These are phyloP conservation scores for Xylariaceae sp. DNA, from an alignment of 2,329 filamentous ascomycete genomes.

Conservation along the genomic window DNA sequence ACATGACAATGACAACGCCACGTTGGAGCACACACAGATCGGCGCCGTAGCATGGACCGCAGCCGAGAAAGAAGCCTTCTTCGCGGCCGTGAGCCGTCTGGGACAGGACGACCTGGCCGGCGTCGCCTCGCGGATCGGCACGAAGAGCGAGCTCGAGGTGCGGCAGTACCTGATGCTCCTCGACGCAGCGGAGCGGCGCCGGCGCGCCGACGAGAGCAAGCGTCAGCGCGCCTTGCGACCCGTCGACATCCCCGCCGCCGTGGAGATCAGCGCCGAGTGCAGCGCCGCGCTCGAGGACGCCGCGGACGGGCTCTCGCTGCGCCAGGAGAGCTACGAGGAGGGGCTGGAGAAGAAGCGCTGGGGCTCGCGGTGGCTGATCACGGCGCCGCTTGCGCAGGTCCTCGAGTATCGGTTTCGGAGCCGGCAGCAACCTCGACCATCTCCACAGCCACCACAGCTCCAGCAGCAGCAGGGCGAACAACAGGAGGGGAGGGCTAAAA, in stretches of 20 bases:
- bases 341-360: conserved; percentile 64
- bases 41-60: conserved; percentile 74
- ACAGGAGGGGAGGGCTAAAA: background rate
- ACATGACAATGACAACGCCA: conserved; percentile 32
- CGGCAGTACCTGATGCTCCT: conserved; percentile 71
- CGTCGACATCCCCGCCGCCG: conserved; percentile 71
- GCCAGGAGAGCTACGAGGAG: conserved; percentile 69
- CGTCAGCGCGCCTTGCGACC: conserved; percentile 47
- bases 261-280: conserved; percentile 72
- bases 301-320: conserved; percentile 68
- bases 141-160: conserved; percentile 78
- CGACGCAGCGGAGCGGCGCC: conserved; percentile 52
- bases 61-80: conserved; percentile 74
- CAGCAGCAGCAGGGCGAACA: background rate
- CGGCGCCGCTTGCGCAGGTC: conserved; percentile 42
- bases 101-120: conserved; percentile 66
- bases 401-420: conserved; percentile 32
- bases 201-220: conserved; percentile 43
- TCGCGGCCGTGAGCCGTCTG: conserved; percentile 66
- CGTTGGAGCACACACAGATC: conserved; percentile 59
- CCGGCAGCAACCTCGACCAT: conserved; percentile 11
- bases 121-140: conserved; percentile 67
- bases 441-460: background rate
- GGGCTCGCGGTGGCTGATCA: conserved; percentile 71
- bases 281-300: conserved; percentile 69